Conservation (phyloP, 148 eudicot species). For the Tetragonia tetragonoides region DNA sequence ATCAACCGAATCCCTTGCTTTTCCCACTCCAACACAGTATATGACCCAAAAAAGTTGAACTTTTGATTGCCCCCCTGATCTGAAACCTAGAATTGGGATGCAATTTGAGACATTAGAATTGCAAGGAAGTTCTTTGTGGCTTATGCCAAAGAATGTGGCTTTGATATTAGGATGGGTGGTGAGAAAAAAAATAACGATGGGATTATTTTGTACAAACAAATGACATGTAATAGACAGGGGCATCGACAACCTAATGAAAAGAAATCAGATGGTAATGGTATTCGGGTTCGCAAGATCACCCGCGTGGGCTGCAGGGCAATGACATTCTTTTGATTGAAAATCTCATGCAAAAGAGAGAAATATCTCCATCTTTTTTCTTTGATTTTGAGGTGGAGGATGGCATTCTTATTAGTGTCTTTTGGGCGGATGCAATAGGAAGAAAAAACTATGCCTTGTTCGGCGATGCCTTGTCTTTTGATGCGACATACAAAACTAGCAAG, state of each 20-base stretch:
- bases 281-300: not conserved
- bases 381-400: not conserved
- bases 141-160: not conserved
- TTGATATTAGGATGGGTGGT: no score
- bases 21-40: no score
- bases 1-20: no score
- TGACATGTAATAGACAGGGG: no score
- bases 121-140: not conserved
- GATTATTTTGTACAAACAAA: no score
- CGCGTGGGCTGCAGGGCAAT: not conserved
- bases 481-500: not conserved
- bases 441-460: constrained; percentile 1
- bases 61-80: no score
- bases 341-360: not conserved
- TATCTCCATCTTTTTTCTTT: not conserved
- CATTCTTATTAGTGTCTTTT: not conserved
- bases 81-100: not conserved
- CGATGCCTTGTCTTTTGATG: not conserved
- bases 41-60: no score
- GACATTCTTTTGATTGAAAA: not conserved
- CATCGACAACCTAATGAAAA: no score
- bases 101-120: not conserved
- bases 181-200: not conserved
- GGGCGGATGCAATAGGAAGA: not conserved
- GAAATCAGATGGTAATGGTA: no score